Evolutionary conservation across 805 yeast genomes (phyloP).

Genomic region (Pichia kluyveri): DNA sequence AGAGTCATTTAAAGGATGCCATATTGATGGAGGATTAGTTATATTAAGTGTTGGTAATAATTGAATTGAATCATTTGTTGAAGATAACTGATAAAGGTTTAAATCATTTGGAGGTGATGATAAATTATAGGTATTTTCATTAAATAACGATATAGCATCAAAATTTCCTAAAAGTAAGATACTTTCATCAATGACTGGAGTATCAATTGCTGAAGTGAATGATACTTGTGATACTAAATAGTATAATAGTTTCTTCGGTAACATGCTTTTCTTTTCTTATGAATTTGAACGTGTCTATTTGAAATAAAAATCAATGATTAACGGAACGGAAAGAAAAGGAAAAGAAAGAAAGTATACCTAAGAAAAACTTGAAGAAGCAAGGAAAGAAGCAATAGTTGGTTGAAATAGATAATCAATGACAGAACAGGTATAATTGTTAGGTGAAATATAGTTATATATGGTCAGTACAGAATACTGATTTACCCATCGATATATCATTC

Average conservation of each 20-base stretch:
- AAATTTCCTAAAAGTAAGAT: slow-evolving; percentile 21
- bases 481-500: too few relatives aligned
- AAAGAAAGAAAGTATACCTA: too few relatives aligned
- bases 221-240: background rate
- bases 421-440: too few relatives aligned
- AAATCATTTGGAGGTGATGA: background rate
- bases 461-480: too few relatives aligned
- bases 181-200: slow-evolving; percentile 6
- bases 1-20: slow-evolving; percentile 5
- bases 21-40: slow-evolving; percentile 4
- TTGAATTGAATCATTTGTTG: slow-evolving; percentile 9
- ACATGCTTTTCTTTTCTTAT: too few relatives aligned
- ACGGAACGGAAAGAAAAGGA: too few relatives aligned
- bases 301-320: too few relatives aligned
- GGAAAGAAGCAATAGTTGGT: too few relatives aligned
- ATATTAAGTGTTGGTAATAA: background rate
- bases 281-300: too few relatives aligned
- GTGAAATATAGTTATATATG: too few relatives aligned
- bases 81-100: slow-evolving; percentile 15
- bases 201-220: background rate
- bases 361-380: too few relatives aligned
- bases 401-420: too few relatives aligned
- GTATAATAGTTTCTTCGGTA: background rate
- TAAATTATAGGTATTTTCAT: slow-evolving; percentile 7
- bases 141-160: slow-evolving; percentile 13